Conservation (phyloP, 2,329 filamentous ascomycete species). For the Exophiala alcalophila region DNA sequence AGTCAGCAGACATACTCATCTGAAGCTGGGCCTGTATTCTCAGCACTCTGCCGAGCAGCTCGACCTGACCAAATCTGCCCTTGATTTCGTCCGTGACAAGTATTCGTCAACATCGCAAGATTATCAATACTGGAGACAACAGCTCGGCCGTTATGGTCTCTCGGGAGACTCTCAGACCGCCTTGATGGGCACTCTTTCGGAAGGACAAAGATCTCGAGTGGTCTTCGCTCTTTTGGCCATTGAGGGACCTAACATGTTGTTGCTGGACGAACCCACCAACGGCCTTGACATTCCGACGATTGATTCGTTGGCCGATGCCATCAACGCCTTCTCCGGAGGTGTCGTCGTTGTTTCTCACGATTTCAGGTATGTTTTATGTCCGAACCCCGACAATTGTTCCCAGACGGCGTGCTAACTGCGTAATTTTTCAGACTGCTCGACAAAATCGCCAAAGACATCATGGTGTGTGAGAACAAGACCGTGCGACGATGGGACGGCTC, state of each 20-base stretch:
- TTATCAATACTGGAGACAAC: slow-evolving; percentile 99
- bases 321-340: slow-evolving; percentile 93
- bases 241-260: slow-evolving; percentile 92
- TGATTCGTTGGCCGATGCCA: slow-evolving; percentile 93
- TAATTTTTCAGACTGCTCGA: slow-evolving; percentile 71
- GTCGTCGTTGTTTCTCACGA: slow-evolving; percentile 98
- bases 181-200: slow-evolving; percentile 94
- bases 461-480: slow-evolving; percentile 98
- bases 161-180: slow-evolving; percentile 92
- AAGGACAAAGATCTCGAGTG: slow-evolving; percentile 96
- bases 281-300: slow-evolving; percentile 98
- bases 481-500: slow-evolving; percentile 82
- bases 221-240: slow-evolving; percentile 96
- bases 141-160: slow-evolving; percentile 91
- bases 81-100: slow-evolving; percentile 97
- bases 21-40: slow-evolving; percentile 97
- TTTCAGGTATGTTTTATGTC: slow-evolving; percentile 71
- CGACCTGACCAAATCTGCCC: slow-evolving; percentile 92
- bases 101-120: slow-evolving; percentile 87
- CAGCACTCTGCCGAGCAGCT: slow-evolving; percentile 99
- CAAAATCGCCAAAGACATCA: slow-evolving; percentile 99
- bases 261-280: slow-evolving; percentile 98
- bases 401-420: slow-evolving; percentile 16
- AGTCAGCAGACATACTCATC: slow-evolving; percentile 90
- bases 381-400: background rate